Percentiles rank a stretch among this genome's conserved stretches.
These are phyloP conservation scores for Micromonas commoda DNA, from an alignment of 139 green algal genomes.

Conservation along the genomic window DNA sequence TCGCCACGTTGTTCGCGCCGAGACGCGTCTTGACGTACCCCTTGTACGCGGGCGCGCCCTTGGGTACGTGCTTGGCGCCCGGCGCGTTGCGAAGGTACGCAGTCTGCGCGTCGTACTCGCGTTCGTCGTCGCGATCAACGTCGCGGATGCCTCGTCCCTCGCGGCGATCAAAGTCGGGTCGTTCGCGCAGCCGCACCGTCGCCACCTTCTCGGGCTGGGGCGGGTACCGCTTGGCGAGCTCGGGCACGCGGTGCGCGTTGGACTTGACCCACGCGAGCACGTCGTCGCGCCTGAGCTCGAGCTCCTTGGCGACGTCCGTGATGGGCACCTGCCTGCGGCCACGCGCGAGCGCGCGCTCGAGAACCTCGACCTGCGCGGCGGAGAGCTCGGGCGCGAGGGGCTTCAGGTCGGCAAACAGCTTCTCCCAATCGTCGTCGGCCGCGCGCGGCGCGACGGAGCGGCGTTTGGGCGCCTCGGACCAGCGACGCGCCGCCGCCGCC, in stretches of 20 bases:
- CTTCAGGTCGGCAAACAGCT: not conserved
- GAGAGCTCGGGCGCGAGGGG: not conserved
- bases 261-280: conserved; percentile 4
- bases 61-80: not conserved
- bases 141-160: not conserved
- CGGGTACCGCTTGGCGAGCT: conserved; percentile 1
- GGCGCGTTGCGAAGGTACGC: not conserved
- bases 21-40: conserved; percentile 15
- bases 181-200: not conserved
- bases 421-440: conserved; percentile 1
- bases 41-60: conserved; percentile 15
- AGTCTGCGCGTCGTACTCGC: not conserved
- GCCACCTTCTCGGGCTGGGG: not conserved
- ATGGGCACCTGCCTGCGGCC: not conserved
- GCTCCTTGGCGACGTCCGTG: not conserved
- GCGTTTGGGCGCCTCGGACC: too few species aligned
- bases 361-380: not conserved
- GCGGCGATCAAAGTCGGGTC: too few species aligned
- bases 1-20: conserved; percentile 4
- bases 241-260: conserved; percentile 1
- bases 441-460: not conserved
- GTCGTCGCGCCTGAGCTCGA: conserved; percentile 12
- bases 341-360: conserved; percentile 2
- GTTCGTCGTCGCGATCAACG: not conserved
- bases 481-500: conserved; percentile 11